Evolutionary conservation across 225 moss, liverwort and hornwort genomes (phyloP), one percentile per base, ranked within the genome.

Genomic region (Pseudisothecium myosuroides): DNA sequence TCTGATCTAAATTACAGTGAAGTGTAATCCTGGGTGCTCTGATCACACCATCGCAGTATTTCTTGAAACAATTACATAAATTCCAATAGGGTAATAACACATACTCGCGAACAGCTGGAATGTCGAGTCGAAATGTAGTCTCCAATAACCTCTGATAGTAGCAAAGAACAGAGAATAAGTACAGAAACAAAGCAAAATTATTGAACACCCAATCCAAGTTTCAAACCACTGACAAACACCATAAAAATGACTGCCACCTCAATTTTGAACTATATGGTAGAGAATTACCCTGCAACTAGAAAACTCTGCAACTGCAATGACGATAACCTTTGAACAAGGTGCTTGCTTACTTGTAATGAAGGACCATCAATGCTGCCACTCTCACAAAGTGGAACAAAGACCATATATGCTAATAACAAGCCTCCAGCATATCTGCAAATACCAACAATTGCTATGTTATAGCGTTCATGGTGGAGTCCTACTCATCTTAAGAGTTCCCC

Each of bases 321-420:
- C 69, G 23, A 65, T 27, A 49, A 39, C 31, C 41, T 49, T 88
- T 80, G 31, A n/a, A 78, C 60, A 39, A 73, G 56, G 62, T 37
- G 52, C 36, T 83, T 87, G 88, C 93, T 91, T 93, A 93, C 96
- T 92, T 96, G 98, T 80, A 98, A 90, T 76, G 98, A 96, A 83
- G 97, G 96, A 67, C 95, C 98, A 85, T 98, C 98, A 78, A 98
- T 94, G 85, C 97, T 97, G 68, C 98, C 97, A 69, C 90, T 88
- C 84, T 96, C 92, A 83, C 96, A 96, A 76, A 98, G 91, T 28
- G 98, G 94, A 82, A 98, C 94, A 60, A 98, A 98, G 17, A 98
- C 94, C 93, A 98, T 95, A 39, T 97, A 98, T 37, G 97, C 98
- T 87, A 98, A 90, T 77, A 98, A 92, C 39, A 98, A 93, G 34